phyloP scores from a whole-genome alignment of 441 rosid genomes.

The Erysimum cheiri region DNA sequence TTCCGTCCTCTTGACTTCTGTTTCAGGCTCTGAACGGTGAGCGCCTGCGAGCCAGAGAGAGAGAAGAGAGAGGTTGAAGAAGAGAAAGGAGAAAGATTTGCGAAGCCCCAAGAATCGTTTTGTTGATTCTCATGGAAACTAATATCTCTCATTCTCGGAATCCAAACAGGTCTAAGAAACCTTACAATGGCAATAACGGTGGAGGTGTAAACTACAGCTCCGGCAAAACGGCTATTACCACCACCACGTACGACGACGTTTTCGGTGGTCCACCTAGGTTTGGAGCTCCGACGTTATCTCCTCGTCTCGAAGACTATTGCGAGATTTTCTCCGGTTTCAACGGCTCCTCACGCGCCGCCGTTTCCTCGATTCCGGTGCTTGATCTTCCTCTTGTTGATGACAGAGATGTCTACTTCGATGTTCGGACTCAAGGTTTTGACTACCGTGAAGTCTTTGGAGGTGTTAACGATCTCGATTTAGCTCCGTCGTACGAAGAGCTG shows the following conservation, averaged over 20 bases:
- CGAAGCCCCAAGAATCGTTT: slow-evolving; percentile 38
- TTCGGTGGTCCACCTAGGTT: slow-evolving; percentile 74
- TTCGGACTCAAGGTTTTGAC: slow-evolving; percentile 66
- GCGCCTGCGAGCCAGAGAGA: slow-evolving; percentile 20
- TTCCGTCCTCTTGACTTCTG: slow-evolving; percentile 45
- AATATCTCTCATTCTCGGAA: slow-evolving; percentile 64
- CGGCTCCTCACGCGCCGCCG: slow-evolving; percentile 68
- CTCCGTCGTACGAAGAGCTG: slow-evolving; percentile 71
- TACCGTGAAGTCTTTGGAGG: slow-evolving; percentile 86
- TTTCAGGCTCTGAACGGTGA: slow-evolving; percentile 41
- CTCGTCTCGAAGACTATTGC: slow-evolving; percentile 79
- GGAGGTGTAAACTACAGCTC: slow-evolving; percentile 45
- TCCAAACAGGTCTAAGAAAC: slow-evolving; percentile 54
- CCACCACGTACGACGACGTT: slow-evolving; percentile 73
- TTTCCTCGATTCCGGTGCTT: slow-evolving; percentile 83
- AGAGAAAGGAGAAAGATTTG: background rate
- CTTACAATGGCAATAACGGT: slow-evolving; percentile 47
- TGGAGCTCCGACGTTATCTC: slow-evolving; percentile 69
- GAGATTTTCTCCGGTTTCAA: slow-evolving; percentile 84
- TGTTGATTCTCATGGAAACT: slow-evolving; percentile 66
- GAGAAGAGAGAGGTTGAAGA: slow-evolving; percentile 40
- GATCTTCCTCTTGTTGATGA: slow-evolving; percentile 72
- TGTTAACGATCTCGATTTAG: slow-evolving; percentile 59
- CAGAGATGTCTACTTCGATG: slow-evolving; percentile 65
- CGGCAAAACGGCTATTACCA: slow-evolving; percentile 33